Conservation (phyloP, 129 eudicot species). For the sunflower (Helianthus annuus) region HanXRQr2.0-SUNRISE NC_035445.2:120619789-120620288, state of each 20-base stretch:
- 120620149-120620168: too few species aligned
- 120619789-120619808: conserved; percentile 99
- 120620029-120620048: conserved; percentile 81
- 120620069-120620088: too few species aligned
- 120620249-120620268: too few species aligned
- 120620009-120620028: conserved; percentile 89
- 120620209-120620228: too few species aligned
- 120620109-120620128: too few species aligned
- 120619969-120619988: conserved; percentile 91
- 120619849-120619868: conserved; percentile 99
- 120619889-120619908: conserved; percentile 75
- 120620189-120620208: too few species aligned
- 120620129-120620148: too few species aligned
- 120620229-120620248: too few species aligned
- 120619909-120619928: conserved; percentile 76
- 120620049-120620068: conserved; percentile 75
- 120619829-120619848: conserved; percentile 87
- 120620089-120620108: too few species aligned
- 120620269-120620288: too few species aligned
- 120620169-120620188: too few species aligned
- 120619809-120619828: conserved; percentile 78
- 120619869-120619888: conserved; percentile 91
- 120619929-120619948: conserved; percentile 92
- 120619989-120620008: conserved; percentile 85
- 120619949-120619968: conserved; percentile 73